Evolutionary conservation across 2,329 filamentous ascomycete species (phyloP).

Genomic region (Diaporthe sp.): DNA sequence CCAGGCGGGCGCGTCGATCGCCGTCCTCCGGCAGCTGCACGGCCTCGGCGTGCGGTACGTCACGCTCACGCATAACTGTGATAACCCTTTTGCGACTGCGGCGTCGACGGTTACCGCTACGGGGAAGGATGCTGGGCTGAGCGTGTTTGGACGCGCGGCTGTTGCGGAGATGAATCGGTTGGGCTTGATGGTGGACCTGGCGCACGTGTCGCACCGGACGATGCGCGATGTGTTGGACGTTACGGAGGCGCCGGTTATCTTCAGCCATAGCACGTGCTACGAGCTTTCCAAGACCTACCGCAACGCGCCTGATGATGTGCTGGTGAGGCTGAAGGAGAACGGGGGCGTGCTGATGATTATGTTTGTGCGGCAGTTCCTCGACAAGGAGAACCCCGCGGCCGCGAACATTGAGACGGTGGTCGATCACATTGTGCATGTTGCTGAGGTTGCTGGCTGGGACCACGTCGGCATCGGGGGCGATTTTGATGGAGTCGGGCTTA

Average conservation of each 20-base stretch:
- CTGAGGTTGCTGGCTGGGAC: slow-evolving; percentile 73
- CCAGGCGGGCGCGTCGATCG: slow-evolving; percentile 30
- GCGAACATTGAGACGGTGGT: slow-evolving; percentile 72
- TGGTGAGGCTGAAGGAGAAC: slow-evolving; percentile 33
- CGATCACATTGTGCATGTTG: slow-evolving; percentile 74
- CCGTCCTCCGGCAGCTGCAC: slow-evolving; percentile 29
- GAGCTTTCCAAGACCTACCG: slow-evolving; percentile 40
- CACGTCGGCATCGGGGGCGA: slow-evolving; percentile 78
- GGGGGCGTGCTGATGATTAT: slow-evolving; percentile 40
- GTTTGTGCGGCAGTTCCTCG: slow-evolving; percentile 44
- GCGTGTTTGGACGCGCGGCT: slow-evolving; percentile 43
- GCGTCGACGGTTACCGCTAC: slow-evolving; percentile 21
- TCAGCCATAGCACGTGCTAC: slow-evolving; percentile 41
- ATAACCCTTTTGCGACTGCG: slow-evolving; percentile 30
- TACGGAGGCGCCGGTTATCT: slow-evolving; percentile 43
- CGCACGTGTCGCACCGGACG: slow-evolving; percentile 42
- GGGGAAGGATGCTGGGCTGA: slow-evolving; percentile 41
- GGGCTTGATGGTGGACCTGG: slow-evolving; percentile 46
- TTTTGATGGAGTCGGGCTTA: slow-evolving; percentile 67
- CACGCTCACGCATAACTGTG: slow-evolving; percentile 40
- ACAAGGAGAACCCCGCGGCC: slow-evolving; percentile 61
- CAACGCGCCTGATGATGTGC: slow-evolving; percentile 51
- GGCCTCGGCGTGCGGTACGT: slow-evolving; percentile 47
- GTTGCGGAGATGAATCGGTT: slow-evolving; percentile 51
- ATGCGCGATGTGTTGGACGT: slow-evolving; percentile 42